Percentiles rank a stretch among this genome's conserved stretches.
phyloP scores from a whole-genome alignment of 257 asterid genomes.

The Datura wrightii region DNA sequence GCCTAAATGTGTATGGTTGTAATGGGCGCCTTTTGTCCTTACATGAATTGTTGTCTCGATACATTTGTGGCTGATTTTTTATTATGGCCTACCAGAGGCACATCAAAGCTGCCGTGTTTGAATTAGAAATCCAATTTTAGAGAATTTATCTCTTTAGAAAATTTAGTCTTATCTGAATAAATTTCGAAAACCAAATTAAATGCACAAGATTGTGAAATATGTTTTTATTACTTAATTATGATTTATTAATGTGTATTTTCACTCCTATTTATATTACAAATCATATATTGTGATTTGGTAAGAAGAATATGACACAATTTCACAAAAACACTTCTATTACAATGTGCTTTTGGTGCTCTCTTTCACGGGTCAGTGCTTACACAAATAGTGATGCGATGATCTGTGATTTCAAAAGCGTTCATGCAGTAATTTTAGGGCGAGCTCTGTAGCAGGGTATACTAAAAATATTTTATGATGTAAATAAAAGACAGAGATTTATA shows the following conservation, averaged over 20 bases:
- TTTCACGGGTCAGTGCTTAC: no score
- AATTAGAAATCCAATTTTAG: not conserved
- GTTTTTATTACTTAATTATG: no score
- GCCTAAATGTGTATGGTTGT: not conserved
- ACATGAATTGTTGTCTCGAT: no score
- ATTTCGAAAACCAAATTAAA: not conserved
- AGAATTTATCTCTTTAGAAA: not conserved
- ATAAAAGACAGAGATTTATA: no score
- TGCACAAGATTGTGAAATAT: not conserved
- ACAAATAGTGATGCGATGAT: no score
- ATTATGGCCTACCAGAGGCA: not conserved
- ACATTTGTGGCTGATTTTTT: not conserved
- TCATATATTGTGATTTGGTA: not conserved
- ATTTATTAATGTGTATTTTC: no score
- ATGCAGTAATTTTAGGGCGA: no score
- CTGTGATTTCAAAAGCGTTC: no score
- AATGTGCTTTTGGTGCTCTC: not conserved
- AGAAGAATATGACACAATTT: not conserved
- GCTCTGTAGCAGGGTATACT: no score
- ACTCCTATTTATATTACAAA: no score
- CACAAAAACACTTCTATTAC: no score
- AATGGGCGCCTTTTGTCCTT: not conserved
- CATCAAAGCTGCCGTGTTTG: not conserved
- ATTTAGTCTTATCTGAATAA: not conserved
- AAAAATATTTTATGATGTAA: no score